These are phyloP conservation scores for Pleurotus ostreatus DNA, from an alignment of 768 basidiomycete species.

Conservation along the genomic window DNA sequence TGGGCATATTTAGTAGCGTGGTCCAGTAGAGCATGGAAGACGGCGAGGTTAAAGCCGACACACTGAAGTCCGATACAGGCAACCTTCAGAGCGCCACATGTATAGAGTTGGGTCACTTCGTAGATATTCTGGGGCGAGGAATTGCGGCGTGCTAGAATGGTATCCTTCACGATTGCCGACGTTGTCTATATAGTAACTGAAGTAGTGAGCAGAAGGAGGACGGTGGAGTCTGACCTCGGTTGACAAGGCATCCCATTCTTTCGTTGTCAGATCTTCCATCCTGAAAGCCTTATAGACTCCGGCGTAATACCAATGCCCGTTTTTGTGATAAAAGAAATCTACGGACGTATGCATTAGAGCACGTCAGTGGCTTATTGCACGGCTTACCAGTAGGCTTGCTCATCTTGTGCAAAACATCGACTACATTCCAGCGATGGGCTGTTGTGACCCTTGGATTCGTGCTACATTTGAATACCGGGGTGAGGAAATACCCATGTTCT, in stretches of 20 bases:
- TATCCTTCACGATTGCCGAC: constrained; percentile 67
- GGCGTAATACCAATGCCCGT: constrained; percentile 81
- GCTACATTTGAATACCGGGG: constrained; percentile 71
- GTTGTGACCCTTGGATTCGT: constrained; percentile 75
- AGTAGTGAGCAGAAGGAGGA: background rate
- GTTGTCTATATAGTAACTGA: constrained; percentile 42
- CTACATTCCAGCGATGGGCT: constrained; percentile 68
- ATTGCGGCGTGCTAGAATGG: constrained; percentile 66
- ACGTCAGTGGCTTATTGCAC: background rate
- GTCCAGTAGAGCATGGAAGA: constrained; percentile 65
- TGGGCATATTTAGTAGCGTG: constrained; percentile 47
- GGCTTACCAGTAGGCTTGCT: constrained; percentile 55
- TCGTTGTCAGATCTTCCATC: constrained; percentile 58
- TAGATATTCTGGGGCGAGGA: constrained; percentile 75
- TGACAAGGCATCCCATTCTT: constrained; percentile 68
- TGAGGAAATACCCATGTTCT: constrained; percentile 77
- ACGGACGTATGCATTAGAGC: background rate
- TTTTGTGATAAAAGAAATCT: constrained; percentile 84
- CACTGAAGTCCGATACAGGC: constrained; percentile 75
- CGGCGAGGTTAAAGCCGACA: constrained; percentile 65
- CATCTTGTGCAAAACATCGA: constrained; percentile 61
- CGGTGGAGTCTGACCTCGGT: constrained; percentile 43
- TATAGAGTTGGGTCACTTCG: constrained; percentile 70
- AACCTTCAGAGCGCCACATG: constrained; percentile 66
- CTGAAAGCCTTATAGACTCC: constrained; percentile 69